A percentile compares a stretch with the other conserved stretches of the same genome.
Conservation (phyloP, 306 rosid species). For the Vigna trinervia region DNA sequence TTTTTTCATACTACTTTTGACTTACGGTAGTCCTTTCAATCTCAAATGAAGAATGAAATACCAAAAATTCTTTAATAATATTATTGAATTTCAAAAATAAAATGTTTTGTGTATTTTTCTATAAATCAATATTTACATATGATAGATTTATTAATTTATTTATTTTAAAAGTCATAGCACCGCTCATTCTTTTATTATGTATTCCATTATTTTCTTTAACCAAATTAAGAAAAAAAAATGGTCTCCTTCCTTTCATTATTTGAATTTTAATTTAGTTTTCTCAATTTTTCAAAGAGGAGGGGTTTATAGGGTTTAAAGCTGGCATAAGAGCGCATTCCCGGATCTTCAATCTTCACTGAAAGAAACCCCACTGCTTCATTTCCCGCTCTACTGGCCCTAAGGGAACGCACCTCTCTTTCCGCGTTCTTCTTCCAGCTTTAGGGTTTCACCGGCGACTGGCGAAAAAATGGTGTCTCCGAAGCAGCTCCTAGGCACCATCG, state of each 20-base stretch:
- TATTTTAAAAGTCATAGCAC: no score
- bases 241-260: not conserved
- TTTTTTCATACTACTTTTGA: no score
- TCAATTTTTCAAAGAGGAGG: not conserved
- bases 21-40: no score
- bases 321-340: not conserved
- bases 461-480: constrained; percentile 74
- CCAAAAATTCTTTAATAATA: no score
- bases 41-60: no score
- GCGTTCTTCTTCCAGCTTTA: not conserved
- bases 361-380: not conserved
- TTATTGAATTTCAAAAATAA: no score
- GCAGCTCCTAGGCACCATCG: constrained; percentile 73
- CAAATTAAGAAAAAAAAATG: not conserved
- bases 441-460: constrained; percentile 27
- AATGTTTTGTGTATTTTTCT: no score
- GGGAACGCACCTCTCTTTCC: not conserved
- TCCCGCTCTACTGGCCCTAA: constrained; percentile 7
- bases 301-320: constrained; percentile 24
- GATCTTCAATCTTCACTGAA: not conserved
- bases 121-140: no score
- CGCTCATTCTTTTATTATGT: no score
- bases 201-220: no score
- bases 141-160: no score
- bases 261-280: not conserved